These are phyloP conservation scores for Geranium brycei DNA, from an alignment of 345 rosid genomes.

Conservation along the genomic window DNA sequence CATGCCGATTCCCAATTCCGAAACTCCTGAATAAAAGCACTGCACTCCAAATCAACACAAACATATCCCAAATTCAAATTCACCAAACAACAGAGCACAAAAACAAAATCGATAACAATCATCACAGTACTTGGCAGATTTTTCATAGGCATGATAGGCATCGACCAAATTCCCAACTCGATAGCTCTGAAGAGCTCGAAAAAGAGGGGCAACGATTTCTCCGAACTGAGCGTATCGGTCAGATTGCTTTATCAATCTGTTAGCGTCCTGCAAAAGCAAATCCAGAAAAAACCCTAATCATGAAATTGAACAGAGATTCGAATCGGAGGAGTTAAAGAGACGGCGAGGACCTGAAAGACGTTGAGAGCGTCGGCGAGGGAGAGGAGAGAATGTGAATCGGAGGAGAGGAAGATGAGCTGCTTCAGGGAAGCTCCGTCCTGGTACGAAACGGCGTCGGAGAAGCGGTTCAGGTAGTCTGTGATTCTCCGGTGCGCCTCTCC, in stretches of 20 bases:
- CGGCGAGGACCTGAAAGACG: conserved; percentile 34
- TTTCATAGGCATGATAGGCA: conserved; percentile 64
- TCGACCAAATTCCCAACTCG: conserved; percentile 57
- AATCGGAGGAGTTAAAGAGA: neutral
- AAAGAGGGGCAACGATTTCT: conserved; percentile 49
- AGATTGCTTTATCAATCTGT: conserved; percentile 63
- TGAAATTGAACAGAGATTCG: neutral
- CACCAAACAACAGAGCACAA: neutral
- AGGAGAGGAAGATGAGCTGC: conserved; percentile 59
- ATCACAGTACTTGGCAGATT: conserved; percentile 53
- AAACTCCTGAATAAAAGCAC: conserved; percentile 94
- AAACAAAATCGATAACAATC: neutral
- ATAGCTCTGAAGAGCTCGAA: conserved; percentile 72
- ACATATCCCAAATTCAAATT: neutral
- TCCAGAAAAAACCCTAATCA: neutral
- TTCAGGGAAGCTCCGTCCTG: conserved; percentile 64
- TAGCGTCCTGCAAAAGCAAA: conserved; percentile 42
- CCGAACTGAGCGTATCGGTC: conserved; percentile 56
- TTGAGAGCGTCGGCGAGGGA: conserved; percentile 84
- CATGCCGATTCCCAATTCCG: conserved; percentile 96
- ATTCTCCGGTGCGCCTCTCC: conserved; percentile 78
- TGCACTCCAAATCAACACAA: conserved; percentile 14
- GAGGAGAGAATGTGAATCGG: conserved; percentile 43
- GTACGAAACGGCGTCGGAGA: conserved; percentile 52
- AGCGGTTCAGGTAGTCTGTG: conserved; percentile 62